Evolutionary conservation across 2,329 filamentous ascomycete species (phyloP), one percentile per base, ranked within the genome.

Genomic region (Nothopassalora personata): DNA sequence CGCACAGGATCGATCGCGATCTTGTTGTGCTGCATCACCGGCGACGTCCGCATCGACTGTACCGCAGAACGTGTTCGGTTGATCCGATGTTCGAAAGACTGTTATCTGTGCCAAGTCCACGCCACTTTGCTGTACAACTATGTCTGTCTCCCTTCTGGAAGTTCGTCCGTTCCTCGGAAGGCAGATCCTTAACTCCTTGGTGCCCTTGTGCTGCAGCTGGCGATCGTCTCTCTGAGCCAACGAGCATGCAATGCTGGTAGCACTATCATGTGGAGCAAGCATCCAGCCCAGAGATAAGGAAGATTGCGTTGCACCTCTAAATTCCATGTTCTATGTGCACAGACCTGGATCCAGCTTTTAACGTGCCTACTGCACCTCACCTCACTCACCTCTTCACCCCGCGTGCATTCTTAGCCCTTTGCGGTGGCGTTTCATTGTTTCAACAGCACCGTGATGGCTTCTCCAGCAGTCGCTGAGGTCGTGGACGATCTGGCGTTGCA

Each of bases 401-500:
- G 39, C 18, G 39, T 43, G 39, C 39, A 4, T 43, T 43, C n/a
- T 15, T n/a, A 18, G 39, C 15, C 5, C 8, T 18, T 43, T 43
- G 39, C 15, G 39, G 39, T 18, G 39, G 39, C 4, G 39, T 43
- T 18, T 18, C 39, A 43, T n/a, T 43, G 13, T 43, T 43, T 18
- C 39, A n/a, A n/a, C 39, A 43, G n/a, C 11, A 18, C 39, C 39
- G 18, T 18, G 1, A 43, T 43, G 39, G 39, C 39, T 3, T n/a
- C 39, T 43, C 8, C 39, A 18, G n/a, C 39, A 18, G 39, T 43
- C 39, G 39, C 8, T 13, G 39, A 36, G 7, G 34, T 36, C 34
- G 34, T 36, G 34, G 23, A 57, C 33, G 74, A 77, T 59, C 71
- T 75, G 39, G 71, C 71, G n/a, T 61, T 76, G 39, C 68, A 76